phyloP scores from a whole-genome alignment of 305 asterid genomes.

The Fraxinus paxiana region DNA sequence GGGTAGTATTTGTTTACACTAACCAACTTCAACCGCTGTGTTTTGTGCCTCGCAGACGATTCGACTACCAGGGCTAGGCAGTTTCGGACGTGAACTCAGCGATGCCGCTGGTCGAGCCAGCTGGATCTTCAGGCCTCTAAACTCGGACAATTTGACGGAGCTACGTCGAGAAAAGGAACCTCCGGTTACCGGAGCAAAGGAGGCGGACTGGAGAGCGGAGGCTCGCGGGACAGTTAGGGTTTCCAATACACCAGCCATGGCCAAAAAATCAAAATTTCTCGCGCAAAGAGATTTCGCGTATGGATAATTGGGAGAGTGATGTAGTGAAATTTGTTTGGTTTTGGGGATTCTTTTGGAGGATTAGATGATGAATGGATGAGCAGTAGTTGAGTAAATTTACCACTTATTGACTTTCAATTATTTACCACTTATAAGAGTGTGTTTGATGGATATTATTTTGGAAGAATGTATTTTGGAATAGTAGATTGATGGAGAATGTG shows the following conservation, averaged over 20 bases:
- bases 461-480: no score
- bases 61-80: slow-evolving; percentile 21
- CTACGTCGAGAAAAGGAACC: slow-evolving; percentile 22
- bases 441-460: no score
- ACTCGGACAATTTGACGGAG: slow-evolving; percentile 11
- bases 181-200: slow-evolving; percentile 20
- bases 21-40: neutral
- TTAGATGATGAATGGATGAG: slow-evolving; percentile 28
- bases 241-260: slow-evolving; percentile 18
- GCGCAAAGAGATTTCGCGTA: neutral
- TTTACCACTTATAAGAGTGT: no score
- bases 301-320: neutral
- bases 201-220: slow-evolving; percentile 25
- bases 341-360: slow-evolving; percentile 9
- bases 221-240: slow-evolving; percentile 44
- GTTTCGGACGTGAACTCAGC: slow-evolving; percentile 21
- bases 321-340: slow-evolving; percentile 35
- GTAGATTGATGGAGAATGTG: no score
- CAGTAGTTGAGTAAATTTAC: no score
- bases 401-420: no score
- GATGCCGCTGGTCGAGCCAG: slow-evolving; percentile 23
- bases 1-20: no score
- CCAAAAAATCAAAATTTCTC: neutral
- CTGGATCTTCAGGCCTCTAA: slow-evolving; percentile 24
- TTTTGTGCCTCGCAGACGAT: neutral